These are phyloP conservation scores for Crithidia expoeki DNA, from an alignment of 208 protist genomes.

Conservation along the genomic window DNA sequence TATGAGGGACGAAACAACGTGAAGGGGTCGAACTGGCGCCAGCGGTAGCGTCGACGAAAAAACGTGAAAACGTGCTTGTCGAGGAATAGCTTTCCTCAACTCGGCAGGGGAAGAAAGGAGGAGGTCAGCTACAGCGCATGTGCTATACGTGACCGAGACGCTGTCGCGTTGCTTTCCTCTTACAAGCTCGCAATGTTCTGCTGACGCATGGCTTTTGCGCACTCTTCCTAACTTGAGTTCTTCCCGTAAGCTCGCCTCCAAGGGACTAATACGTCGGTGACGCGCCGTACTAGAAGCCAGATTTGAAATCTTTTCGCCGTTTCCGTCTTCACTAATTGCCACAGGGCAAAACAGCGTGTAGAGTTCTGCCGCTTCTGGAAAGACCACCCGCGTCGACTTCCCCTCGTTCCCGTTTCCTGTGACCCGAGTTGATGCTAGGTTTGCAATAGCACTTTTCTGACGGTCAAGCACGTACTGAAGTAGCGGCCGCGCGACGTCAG, in stretches of 20 bases:
- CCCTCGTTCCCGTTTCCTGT: neutral
- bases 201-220: too few species aligned
- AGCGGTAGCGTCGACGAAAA: neutral
- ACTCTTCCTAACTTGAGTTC: too few species aligned
- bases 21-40: too few species aligned
- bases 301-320: neutral
- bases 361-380: constrained; percentile 14
- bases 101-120: neutral
- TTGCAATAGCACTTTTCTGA: neutral
- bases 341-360: neutral
- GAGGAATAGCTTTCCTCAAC: neutral
- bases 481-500: constrained; percentile 7
- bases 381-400: neutral
- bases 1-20: too few species aligned
- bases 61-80: constrained; percentile 1
- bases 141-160: neutral
- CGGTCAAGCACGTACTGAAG: constrained; percentile 15
- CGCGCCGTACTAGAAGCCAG: too few species aligned
- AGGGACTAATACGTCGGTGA: too few species aligned
- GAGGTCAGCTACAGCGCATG: neutral
- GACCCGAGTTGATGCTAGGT: too few species aligned
- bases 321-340: neutral
- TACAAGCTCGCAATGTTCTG: too few species aligned
- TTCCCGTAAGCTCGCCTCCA: too few species aligned
- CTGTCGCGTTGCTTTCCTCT: neutral